Base-by-base conservation (phyloP, 139 green algal species). In the Picochlorum sp. region DNA sequence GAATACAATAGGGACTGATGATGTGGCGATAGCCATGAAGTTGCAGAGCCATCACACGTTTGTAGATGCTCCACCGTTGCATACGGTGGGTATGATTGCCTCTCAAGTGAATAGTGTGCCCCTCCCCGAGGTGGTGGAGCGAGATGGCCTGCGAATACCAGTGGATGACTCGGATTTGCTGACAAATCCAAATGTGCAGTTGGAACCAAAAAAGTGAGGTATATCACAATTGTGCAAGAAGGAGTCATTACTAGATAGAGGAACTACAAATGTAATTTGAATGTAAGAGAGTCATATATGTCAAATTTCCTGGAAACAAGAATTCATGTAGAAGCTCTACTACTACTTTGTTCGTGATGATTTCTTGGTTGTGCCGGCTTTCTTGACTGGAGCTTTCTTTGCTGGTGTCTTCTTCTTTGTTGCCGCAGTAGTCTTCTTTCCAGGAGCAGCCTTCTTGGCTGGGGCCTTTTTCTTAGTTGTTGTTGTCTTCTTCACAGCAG, bases 1-100 rank as follows among this genome's bases (percentile, higher is more conserved):
- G 1, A 83, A 77, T 6, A 56, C 75, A 21, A 74, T 92, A 2
- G 71, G 75, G 6, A 21, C 75, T 8, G 65, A 83, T 20, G 83
- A 90, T 64, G 75, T 94, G 1, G 71, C 74, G 58, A 71, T 91
- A 11, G 87, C 87, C 1, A 80, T 90, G 3, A 72, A 86, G 57
- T 66, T 71, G 14, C 68, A 64, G 11, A 56, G 59, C 2, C 41
- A 64, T 2, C 56, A 64, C 24, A 72, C 58, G 0, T 87, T 86
- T 44, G 64, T 69, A 16, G 64, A 75, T 51, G 73, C 71, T 15
- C 82, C 83, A 7, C 57, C 76, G 6, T 61, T 78, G 60, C 75
- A 82, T 28, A 50, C 70, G 32, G 47, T 54, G 47, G 47, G 16
- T 54, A 20, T 54, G 47, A 23, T 54, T 54, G n/a, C 18, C 18